Evolutionary conservation across 2,329 filamentous ascomycete species (phyloP).

Genomic region (Aquanectria penicillioides): DNA sequence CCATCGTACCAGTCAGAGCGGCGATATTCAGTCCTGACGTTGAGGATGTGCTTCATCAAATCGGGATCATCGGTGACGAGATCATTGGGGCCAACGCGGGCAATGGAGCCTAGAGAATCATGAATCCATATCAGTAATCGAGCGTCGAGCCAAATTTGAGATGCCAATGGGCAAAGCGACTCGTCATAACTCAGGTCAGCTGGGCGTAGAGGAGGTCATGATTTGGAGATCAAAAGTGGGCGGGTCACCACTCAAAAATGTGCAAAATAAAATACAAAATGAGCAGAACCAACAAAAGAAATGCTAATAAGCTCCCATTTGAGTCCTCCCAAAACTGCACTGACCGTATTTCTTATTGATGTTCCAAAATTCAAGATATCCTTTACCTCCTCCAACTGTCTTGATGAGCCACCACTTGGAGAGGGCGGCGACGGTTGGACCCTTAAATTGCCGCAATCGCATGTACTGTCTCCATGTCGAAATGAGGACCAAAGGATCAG

Average conservation of each 20-base stretch:
- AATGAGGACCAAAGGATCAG: conserved; percentile 24
- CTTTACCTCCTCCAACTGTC: conserved; percentile 43
- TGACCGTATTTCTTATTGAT: conserved; percentile 49
- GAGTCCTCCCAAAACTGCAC: conserved; percentile 14
- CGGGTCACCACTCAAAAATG: no score
- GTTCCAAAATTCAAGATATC: conserved; percentile 49
- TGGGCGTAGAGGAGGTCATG: no score
- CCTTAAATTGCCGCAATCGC: conserved; percentile 53
- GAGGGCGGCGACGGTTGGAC: conserved; percentile 49
- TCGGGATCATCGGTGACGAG: conserved; percentile 52
- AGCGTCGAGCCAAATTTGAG: neutral
- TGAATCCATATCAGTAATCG: neutral
- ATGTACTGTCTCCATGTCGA: conserved; percentile 44
- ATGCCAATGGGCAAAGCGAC: neutral
- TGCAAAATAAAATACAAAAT: neutral
- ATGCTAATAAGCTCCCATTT: no score
- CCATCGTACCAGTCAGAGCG: conserved; percentile 58
- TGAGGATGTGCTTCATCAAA: conserved; percentile 47
- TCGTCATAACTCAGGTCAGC: neutral
- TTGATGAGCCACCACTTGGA: conserved; percentile 53
- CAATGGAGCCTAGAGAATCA: conserved; percentile 43
- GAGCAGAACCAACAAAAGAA: neutral
- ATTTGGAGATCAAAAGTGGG: no score
- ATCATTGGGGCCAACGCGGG: conserved; percentile 54
- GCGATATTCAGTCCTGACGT: conserved; percentile 46